Percentiles rank a stretch among this genome's conserved stretches.
Evolutionary conservation across 2,329 filamentous ascomycete species (phyloP).

Genomic region (Elsinoe fawcettii): DNA sequence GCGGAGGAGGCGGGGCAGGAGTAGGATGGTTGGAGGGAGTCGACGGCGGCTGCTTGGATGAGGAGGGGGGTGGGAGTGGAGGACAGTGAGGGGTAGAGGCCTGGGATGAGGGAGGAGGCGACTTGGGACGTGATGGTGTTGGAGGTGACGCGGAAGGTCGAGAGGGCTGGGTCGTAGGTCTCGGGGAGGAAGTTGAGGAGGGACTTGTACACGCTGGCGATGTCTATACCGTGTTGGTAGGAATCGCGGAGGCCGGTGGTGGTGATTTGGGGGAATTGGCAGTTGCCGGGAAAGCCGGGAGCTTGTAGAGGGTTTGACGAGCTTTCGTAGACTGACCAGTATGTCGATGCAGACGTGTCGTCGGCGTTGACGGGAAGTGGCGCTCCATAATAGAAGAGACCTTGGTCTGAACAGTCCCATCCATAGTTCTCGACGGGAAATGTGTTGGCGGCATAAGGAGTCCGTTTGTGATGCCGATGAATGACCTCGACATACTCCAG

Average conservation of each 20-base stretch:
- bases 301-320: conserved; percentile 59
- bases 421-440: conserved; percentile 65
- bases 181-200: conserved; percentile 60
- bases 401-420: conserved; percentile 66
- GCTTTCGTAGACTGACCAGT: conserved; percentile 58
- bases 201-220: conserved; percentile 68
- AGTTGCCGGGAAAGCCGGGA: conserved; percentile 62
- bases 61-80: conserved; percentile 30
- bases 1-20: conserved; percentile 48
- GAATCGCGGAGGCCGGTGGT: conserved; percentile 63
- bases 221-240: conserved; percentile 66
- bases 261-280: conserved; percentile 77
- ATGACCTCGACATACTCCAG: conserved; percentile 73
- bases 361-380: conserved; percentile 40
- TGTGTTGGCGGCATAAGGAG: conserved; percentile 68
- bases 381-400: conserved; percentile 61
- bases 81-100: conserved; percentile 51
- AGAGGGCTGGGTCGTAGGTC: conserved; percentile 36
- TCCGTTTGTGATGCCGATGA: conserved; percentile 78
- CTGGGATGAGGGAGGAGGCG: conserved; percentile 63
- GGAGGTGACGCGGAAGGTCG: conserved; percentile 67
- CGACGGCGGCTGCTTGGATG: conserved; percentile 50
- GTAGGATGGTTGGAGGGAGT: conserved; percentile 69
- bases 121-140: conserved; percentile 79
- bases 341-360: conserved; percentile 48